A percentile compares a stretch with the other conserved stretches of the same genome.
These are phyloP conservation scores for Aureobasidium leucospermi DNA, from an alignment of 2,329 filamentous ascomycete genomes.

Conservation along the genomic window DNA sequence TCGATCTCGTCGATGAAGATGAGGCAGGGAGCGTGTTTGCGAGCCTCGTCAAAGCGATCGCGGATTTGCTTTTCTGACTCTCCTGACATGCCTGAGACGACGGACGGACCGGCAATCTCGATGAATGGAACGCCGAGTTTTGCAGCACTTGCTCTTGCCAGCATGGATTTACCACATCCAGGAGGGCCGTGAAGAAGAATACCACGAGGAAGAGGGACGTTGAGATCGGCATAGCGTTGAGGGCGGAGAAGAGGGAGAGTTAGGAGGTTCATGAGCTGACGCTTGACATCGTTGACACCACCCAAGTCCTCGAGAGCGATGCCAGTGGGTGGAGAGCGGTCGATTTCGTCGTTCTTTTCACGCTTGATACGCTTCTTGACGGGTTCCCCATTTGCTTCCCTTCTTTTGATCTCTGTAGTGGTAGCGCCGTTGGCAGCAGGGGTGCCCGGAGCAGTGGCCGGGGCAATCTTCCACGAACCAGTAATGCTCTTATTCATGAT, in stretches of 20 bases:
- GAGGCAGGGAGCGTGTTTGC: conserved; percentile 75
- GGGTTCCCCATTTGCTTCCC: conserved; percentile 59
- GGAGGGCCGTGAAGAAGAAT: conserved; percentile 76
- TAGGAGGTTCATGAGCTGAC: conserved; percentile 62
- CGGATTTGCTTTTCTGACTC: conserved; percentile 82
- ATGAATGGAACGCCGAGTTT: conserved; percentile 71
- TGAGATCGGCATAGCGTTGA: conserved; percentile 56
- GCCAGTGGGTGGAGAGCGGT: conserved; percentile 55
- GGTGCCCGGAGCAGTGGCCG: conserved; percentile 23
- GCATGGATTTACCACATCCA: conserved; percentile 79
- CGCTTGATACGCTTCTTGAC: conserved; percentile 56
- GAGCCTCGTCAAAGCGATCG: conserved; percentile 82
- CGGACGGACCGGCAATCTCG: conserved; percentile 70
- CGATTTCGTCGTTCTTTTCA: conserved; percentile 35
- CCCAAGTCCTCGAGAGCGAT: conserved; percentile 66
- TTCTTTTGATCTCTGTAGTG: conserved; percentile 36
- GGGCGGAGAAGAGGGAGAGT: conserved; percentile 65
- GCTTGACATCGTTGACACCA: conserved; percentile 65
- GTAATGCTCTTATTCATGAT: conserved; percentile 61
- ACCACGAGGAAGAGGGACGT: conserved; percentile 63
- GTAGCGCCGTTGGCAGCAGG: conserved; percentile 18
- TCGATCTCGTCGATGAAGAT: conserved; percentile 92
- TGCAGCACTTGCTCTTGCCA: conserved; percentile 72
- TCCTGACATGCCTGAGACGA: conserved; percentile 81
- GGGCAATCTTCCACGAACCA: conserved; percentile 44